A percentile compares a stretch with the other conserved stretches of the same genome.
phyloP scores from a whole-genome alignment of 345 rosid species.

The Noccaea bulbosa region DNA sequence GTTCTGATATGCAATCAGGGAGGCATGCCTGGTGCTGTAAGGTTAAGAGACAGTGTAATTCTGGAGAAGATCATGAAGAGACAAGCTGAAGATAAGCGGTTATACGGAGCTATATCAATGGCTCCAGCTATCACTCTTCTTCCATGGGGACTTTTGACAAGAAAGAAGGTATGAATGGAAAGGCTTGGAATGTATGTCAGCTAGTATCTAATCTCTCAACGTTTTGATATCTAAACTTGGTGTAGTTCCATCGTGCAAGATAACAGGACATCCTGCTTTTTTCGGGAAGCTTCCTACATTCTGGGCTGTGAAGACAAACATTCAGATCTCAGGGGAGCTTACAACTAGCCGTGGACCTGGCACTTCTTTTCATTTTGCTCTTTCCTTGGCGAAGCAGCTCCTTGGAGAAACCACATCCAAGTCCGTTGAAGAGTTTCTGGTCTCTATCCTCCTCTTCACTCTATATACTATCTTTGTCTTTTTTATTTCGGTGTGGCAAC shows the following conservation, averaged over 20 bases:
- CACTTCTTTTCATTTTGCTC: slow-evolving; percentile 81
- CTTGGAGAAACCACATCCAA: slow-evolving; percentile 74
- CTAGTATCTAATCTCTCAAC: slow-evolving; percentile 1
- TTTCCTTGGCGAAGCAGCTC: slow-evolving; percentile 79
- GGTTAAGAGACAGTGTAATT: slow-evolving; percentile 75
- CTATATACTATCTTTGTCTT: background rate
- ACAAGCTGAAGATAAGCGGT: slow-evolving; percentile 75
- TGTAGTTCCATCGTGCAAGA: slow-evolving; percentile 69
- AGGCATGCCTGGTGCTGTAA: slow-evolving; percentile 96
- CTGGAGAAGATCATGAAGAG: slow-evolving; percentile 69
- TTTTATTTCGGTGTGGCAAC: background rate
- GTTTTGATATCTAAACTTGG: slow-evolving; percentile 51
- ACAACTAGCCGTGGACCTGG: slow-evolving; percentile 98
- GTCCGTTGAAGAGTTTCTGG: slow-evolving; percentile 68
- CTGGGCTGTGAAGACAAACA: slow-evolving; percentile 90
- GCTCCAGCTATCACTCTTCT: slow-evolving; percentile 95
- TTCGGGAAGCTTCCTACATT: slow-evolving; percentile 78
- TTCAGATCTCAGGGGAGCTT: slow-evolving; percentile 85
- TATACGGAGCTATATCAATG: slow-evolving; percentile 88
- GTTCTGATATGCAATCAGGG: slow-evolving; percentile 71
- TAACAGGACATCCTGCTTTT: slow-evolving; percentile 91
- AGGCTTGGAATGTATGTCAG: slow-evolving; percentile 18
- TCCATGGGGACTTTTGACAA: slow-evolving; percentile 90
- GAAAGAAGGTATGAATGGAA: slow-evolving; percentile 61
- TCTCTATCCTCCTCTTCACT: slow-evolving; percentile 37